Base-by-base conservation (phyloP, 2,329 filamentous ascomycete genomes). In the Dendrostoma leiphaemia region DNA sequence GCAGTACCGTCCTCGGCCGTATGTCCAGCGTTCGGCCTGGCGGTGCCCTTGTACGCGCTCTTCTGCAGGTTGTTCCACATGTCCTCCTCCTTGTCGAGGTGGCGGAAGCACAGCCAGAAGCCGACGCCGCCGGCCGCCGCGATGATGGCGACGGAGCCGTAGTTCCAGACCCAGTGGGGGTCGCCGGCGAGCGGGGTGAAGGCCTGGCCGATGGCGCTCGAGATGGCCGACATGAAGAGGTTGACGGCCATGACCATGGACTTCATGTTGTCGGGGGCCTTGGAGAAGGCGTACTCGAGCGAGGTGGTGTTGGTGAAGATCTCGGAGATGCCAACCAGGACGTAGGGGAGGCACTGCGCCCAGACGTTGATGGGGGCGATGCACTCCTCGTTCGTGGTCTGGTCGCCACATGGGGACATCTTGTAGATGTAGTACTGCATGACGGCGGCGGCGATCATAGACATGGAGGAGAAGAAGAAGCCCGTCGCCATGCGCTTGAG, bases 181-280 rank as follows among this genome's bases (percentile, higher is more conserved):
- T 90, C 85, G 6, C 73, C 76, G 0, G 81, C 80, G 1, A 90
- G 72, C 0, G 80, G 74, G 7, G 82, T 80, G 35, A 89, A 79
- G 1, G 85, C 86, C 72, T 90, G 83, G n/a, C 85, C 86, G 47
- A 91, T 72, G 32, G 88, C 87, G 28, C 84, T 77, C 1, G 84
- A 83, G 61, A 91, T 77, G 54, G 87, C 88, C 28, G 77, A 85
- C 78, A 83, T 90, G 74, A 88, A 85, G 35, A 90, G 77, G 65
- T 85, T 85, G 63, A 91, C 75, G 19, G 82, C 81, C 69, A 81
- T 78, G 62, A 92, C 86, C n/a, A 91, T 77, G 1, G 85, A 88
- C 60, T 87, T 85, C 89, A 92, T 92, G 74, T 90, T 91, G 64
- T 81, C 83, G 24, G 89, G 89, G 0, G 88, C 87, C 71, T 90